Evolutionary conservation across 371 early-diverging fungal species (phyloP), one percentile per base, ranked within the genome.

Genomic region (Mucor velutinosus): DNA sequence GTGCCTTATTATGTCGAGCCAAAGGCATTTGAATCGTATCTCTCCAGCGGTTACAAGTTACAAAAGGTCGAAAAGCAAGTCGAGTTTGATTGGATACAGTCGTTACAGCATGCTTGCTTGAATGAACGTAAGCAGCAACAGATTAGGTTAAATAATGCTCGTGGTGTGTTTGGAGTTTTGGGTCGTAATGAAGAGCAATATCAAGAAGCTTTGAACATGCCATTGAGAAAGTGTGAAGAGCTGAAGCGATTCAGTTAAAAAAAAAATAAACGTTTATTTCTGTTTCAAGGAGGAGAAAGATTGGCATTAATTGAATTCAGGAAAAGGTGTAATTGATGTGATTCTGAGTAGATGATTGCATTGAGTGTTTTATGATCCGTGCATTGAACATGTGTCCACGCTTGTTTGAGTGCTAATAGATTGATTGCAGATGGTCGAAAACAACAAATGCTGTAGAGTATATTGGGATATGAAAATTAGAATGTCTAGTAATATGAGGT

Each of bases 1-100:
- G 77, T 83, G 3, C 79, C 74, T 12, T 83, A 80, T 51, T 83
- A 76, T 66, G 83, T 83, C 19, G 79, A 80, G n/a, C 80, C 80
- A 27, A 66, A 69, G 4, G 57, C 76, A 3, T 83, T 83, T 17
- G 41, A 62, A 27, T 49, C 75, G 10, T 70, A 72, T 15, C 70
- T 75, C 7, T 33, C 75, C n/a, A 75, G 67, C 35, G 55, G 47
- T 8, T 62, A 76, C 29, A 83, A 76, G 29, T 56, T 83, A 43
- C 58, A 66, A 14, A 73, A 73, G 11, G 67, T 83, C 2, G 83
- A 83, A 55, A 73, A 83, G 45, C 77, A 83, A 41, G 75, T 83
- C 7, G 79, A 78, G 43, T 49, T 70, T 14, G 79, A 78, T 51
- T 79, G 76, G 77, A 74, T 75, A 14, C 76, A 75, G n/a, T 73